Conservation (phyloP, 768 basidiomycete genomes). For the Clitopilus hobsonii region DNA sequence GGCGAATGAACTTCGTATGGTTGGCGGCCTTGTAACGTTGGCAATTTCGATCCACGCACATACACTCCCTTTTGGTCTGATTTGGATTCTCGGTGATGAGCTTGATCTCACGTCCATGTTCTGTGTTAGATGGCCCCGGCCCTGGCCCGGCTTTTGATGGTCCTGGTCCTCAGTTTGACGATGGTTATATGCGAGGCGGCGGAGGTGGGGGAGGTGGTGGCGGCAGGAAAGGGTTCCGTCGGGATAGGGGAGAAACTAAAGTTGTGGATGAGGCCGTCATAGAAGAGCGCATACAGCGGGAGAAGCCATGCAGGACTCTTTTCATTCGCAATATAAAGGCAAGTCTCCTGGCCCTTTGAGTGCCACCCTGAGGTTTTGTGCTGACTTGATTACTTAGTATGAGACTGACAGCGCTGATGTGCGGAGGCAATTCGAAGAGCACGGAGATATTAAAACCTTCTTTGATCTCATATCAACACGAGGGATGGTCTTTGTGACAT, state of each 20-base stretch:
- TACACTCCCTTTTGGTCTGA: slow-evolving; percentile 26
- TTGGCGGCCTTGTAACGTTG: not conserved
- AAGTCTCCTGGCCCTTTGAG: slow-evolving; percentile 31
- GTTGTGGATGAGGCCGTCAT: slow-evolving; percentile 81
- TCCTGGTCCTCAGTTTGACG: slow-evolving; percentile 43
- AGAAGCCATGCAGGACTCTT: slow-evolving; percentile 91
- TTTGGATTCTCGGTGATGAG: slow-evolving; percentile 32
- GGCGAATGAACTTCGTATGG: slow-evolving; percentile 4
- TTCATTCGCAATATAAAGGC: slow-evolving; percentile 99
- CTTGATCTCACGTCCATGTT: slow-evolving; percentile 43
- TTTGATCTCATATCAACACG: slow-evolving; percentile 92
- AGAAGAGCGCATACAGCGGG: slow-evolving; percentile 90
- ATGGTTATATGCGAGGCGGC: slow-evolving; percentile 34
- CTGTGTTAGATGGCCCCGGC: slow-evolving; percentile 51
- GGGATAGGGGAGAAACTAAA: slow-evolving; percentile 82
- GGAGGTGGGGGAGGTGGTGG: slow-evolving; percentile 1
- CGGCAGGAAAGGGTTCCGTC: slow-evolving; percentile 18
- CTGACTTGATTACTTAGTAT: slow-evolving; percentile 47
- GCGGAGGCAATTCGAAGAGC: slow-evolving; percentile 81
- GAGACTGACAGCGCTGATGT: slow-evolving; percentile 87
- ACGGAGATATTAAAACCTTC: slow-evolving; percentile 95
- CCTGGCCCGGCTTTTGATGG: too few relatives aligned
- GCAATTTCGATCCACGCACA: not conserved
- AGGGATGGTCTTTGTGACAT: slow-evolving; percentile 99
- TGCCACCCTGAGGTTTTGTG: slow-evolving; percentile 7